Base-by-base conservation (phyloP, 2,329 filamentous ascomycete species). In the Penicillium sp. region DNA sequence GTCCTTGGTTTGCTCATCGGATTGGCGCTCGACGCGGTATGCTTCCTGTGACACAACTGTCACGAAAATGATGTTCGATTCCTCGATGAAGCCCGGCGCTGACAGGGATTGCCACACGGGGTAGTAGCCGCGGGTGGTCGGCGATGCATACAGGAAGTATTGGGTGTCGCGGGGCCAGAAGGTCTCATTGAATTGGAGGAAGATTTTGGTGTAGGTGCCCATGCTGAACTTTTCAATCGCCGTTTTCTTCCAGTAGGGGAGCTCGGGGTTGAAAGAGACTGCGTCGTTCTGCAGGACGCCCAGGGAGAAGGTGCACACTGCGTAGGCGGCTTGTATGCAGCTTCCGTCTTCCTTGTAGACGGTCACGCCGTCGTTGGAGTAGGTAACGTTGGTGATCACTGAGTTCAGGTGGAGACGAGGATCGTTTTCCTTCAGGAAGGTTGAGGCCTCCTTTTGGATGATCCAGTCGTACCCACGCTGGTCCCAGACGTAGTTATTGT, bases 151-250 rank as follows among this genome's bases (percentile, higher is more conserved):
- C n/a, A 79, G 68, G 52, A 77, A 73, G 56, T 73, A 80, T 45
- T 81, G 74, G 0, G 73, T 77, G 36, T 75, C 68, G 0, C 67
- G 58, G 55, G 76, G 74, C 84, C 84, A 87, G 65, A 87, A 87
- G 0, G 80, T 77, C 44, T 81, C 71, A 49, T 81, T 69, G 65
- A 86, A 87, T 51, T 86, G 83, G 49, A 84, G 69, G 66, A 87
- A 87, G 50, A 87, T 79, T 61, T 87, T 87, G 42, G 82, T 87
- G 66, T 86, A 87, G 0, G 82, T 86, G 6, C 79, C 84, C 78
- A 87, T 86, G 50, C 74, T 71, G 61, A 86, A 85, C 29, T 77
- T 80, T 3, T 78, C 74, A 42, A 87, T 84, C 0, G 80, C 78
- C 2, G 74, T 74, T 11, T 75, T 70, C 64, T 87, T 87, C 84